Conservation (phyloP, 441 rosid species). For the Mallotus japonicus region DNA sequence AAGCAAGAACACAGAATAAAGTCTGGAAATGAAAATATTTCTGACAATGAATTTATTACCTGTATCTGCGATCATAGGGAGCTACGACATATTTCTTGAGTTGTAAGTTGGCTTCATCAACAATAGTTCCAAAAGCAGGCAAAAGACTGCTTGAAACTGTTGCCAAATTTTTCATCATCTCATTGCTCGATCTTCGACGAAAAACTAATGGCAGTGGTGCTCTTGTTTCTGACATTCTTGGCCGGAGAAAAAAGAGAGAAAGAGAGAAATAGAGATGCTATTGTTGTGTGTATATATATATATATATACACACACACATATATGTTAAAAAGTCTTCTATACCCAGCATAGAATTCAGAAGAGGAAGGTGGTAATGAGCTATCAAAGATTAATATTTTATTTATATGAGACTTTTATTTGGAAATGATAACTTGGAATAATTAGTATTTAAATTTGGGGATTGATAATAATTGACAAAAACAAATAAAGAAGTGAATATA, state of each 20-base stretch:
- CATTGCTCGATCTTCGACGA: constrained; percentile 53
- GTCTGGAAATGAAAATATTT: not conserved
- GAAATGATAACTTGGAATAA: not conserved
- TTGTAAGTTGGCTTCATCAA: constrained; percentile 46
- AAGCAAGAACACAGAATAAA: not conserved
- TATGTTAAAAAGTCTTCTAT: constrained; percentile 5
- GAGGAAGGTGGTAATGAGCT: too few species aligned
- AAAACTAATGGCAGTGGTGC: constrained; percentile 45
- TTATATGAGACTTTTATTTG: not conserved
- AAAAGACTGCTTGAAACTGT: constrained; percentile 79
- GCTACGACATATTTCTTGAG: constrained; percentile 53
- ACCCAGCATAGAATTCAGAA: too few species aligned
- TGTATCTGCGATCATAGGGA: constrained; percentile 83
- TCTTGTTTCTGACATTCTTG: constrained; percentile 31
- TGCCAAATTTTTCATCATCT: constrained; percentile 48
- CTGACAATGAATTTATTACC: constrained; percentile 31
- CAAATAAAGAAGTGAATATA: not conserved
- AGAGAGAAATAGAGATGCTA: not conserved
- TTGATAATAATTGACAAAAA: not conserved
- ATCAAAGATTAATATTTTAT: not conserved
- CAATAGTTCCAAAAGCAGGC: constrained; percentile 81
- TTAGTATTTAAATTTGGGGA: too few species aligned
- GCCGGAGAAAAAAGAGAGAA: not conserved
- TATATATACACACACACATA: too few species aligned
- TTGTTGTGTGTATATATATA: too few species aligned